phyloP scores from a whole-genome alignment of 2,329 filamentous ascomycete genomes.

The Penicillium fuscoglaucum region DNA sequence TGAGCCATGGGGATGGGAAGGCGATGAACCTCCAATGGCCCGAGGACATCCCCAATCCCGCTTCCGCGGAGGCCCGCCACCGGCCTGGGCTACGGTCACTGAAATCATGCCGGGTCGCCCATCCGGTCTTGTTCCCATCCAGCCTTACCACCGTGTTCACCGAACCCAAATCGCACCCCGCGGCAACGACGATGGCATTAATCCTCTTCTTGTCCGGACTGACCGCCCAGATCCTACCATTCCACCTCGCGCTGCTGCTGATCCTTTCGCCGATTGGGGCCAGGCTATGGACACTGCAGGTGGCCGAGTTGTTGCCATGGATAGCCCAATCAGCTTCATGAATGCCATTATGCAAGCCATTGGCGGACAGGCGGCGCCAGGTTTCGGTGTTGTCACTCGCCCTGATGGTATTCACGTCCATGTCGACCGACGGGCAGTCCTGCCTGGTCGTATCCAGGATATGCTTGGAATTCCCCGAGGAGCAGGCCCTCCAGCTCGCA shows the following conservation, averaged over 20 bases:
- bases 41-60: slow-evolving; percentile 53
- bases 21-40: slow-evolving; percentile 51
- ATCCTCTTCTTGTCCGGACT: slow-evolving; percentile 76
- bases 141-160: slow-evolving; percentile 46
- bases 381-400: slow-evolving; percentile 45
- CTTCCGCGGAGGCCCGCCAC: slow-evolving; percentile 56
- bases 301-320: slow-evolving; percentile 47
- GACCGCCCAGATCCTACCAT: slow-evolving; percentile 36
- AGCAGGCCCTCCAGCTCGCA: slow-evolving; percentile 27
- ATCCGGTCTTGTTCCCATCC: slow-evolving; percentile 40
- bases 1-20: slow-evolving; percentile 54
- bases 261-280: slow-evolving; percentile 54
- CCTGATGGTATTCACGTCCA: slow-evolving; percentile 57
- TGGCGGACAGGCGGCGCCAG: slow-evolving; percentile 44
- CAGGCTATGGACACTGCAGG: slow-evolving; percentile 52
- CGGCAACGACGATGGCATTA: slow-evolving; percentile 75
- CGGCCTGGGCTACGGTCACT: slow-evolving; percentile 65
- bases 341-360: slow-evolving; percentile 60
- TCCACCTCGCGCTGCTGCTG: slow-evolving; percentile 39
- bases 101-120: slow-evolving; percentile 56
- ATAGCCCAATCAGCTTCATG: slow-evolving; percentile 57
- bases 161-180: slow-evolving; percentile 51
- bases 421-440: slow-evolving; percentile 52
- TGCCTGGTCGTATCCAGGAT: slow-evolving; percentile 57
- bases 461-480: slow-evolving; percentile 40